Evolutionary conservation across 768 basidiomycete genomes (phyloP), one percentile per base, ranked within the genome.

Genomic region (Chlorophyllum brunneum): DNA sequence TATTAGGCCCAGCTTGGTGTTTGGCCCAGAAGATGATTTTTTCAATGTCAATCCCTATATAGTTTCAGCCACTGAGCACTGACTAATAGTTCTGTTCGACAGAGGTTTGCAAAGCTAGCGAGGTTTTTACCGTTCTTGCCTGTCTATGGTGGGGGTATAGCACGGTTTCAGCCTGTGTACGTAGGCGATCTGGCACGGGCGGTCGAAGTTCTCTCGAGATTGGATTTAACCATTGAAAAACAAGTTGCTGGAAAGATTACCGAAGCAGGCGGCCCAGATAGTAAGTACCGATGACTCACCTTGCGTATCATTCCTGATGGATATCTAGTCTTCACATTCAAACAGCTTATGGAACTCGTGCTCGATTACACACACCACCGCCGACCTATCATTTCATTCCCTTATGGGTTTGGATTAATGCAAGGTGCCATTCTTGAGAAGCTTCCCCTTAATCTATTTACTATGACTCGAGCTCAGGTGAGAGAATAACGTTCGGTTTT

Each of bases 1-100:
- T 41, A 70, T 90, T 54, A 71, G 86, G 24, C 87, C 88, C 4
- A 86, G 85, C 54, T 67, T 90, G 24, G 76, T 90, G 2, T 90
- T 89, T 65, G 88, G 87, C 2, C 85, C 83, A 0, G 86, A 83
- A 5, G 87, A 89, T 58, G 77, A 80, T 15, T 86, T 90, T 67
- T 90, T 90, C 64, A 80, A 78, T 54, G 87, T 88, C 48, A 48
- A 81, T 55, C 18, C 54, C 16, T 3, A 15, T 80, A 49, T 41
- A 74, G 45, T 20, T 55, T 11, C 6, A 15, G 13, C 3, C 22
- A 36, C 43, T 31, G 6, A 11, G 8, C 45, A 8, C 18, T 39
- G 39, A 45, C 34, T 40, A 10, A 23, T 43, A 37, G 3, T 52
- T 18, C 39, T 10, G 7, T 47, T 16, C 22, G 27, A 11, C 56